Evolutionary conservation across 2,329 filamentous ascomycete species (phyloP).

Genomic region (Ophiostoma pallidulum): DNA sequence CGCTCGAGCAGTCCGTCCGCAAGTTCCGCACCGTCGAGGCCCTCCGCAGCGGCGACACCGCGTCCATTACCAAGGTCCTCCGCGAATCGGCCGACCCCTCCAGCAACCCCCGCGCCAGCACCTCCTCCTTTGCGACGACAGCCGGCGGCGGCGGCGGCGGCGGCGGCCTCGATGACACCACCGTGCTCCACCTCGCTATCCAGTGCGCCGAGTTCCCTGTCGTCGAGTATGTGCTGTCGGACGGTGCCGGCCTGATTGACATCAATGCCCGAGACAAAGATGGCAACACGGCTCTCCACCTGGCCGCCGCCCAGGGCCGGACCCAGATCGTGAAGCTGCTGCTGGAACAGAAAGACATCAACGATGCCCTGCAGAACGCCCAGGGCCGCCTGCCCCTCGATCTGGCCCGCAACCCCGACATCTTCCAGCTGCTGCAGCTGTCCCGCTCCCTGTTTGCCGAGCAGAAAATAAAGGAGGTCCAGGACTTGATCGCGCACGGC

Average conservation of each 20-base stretch:
- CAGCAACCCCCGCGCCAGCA: constrained; percentile 46
- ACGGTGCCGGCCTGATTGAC: constrained; percentile 58
- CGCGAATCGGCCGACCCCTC: constrained; percentile 50
- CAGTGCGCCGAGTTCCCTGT: constrained; percentile 91
- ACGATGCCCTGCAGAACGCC: constrained; percentile 78
- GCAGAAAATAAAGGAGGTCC: constrained; percentile 72
- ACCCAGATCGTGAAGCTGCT: constrained; percentile 72
- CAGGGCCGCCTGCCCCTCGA: constrained; percentile 81
- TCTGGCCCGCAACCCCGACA: constrained; percentile 81
- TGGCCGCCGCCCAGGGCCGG: constrained; percentile 76
- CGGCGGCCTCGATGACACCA: constrained; percentile 64
- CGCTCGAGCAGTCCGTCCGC: constrained; percentile 85
- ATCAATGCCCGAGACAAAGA: constrained; percentile 87
- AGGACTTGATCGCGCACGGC: constrained; percentile 60
- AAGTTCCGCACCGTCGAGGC: constrained; percentile 94
- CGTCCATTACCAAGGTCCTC: constrained; percentile 79
- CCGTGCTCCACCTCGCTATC: constrained; percentile 83
- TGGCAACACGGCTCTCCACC: constrained; percentile 85
- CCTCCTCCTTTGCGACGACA: constrained; percentile 39
- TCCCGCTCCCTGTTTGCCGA: constrained; percentile 85
- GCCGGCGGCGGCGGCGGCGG: constrained; percentile 27
- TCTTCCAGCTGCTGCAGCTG: constrained; percentile 90
- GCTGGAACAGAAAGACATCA: constrained; percentile 72
- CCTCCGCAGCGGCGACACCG: constrained; percentile 80
- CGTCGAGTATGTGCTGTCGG: constrained; percentile 86